phyloP scores from a whole-genome alignment of 495 filamentous ascomycete species.

The Pseudomonodictys pantanalensis region DNA sequence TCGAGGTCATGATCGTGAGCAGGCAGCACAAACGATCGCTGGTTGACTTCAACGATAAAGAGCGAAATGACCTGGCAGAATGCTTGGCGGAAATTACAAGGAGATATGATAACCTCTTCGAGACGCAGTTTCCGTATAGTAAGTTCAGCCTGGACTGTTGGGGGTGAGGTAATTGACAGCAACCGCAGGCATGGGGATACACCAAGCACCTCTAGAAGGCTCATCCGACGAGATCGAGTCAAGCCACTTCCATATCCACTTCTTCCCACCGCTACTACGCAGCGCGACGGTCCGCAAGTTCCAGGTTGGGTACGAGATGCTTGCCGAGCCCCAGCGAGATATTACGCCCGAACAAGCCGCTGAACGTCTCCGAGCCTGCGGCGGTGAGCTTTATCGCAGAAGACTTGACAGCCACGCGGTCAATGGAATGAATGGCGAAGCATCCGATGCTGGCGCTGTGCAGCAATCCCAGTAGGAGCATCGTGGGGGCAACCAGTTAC shows the following conservation, averaged over 20 bases:
- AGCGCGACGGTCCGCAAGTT: constrained; percentile 96
- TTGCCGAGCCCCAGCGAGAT: constrained; percentile 95
- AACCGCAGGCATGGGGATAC: constrained; percentile 62
- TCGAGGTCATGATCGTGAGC: constrained; percentile 87
- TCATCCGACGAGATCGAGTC: constrained; percentile 77
- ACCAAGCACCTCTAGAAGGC: constrained; percentile 91
- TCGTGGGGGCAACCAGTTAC: background rate
- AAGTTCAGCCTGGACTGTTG: constrained; percentile 18
- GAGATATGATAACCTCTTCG: constrained; percentile 94
- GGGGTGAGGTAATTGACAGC: constrained; percentile 5
- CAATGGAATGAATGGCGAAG: background rate
- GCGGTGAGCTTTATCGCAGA: constrained; percentile 80
- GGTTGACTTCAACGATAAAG: constrained; percentile 69
- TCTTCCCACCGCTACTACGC: constrained; percentile 88
- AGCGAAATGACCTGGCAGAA: constrained; percentile 71
- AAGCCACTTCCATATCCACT: constrained; percentile 93
- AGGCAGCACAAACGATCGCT: constrained; percentile 76
- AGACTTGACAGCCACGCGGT: constrained; percentile 40
- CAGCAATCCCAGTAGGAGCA: background rate
- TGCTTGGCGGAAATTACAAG: constrained; percentile 80
- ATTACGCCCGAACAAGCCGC: constrained; percentile 98
- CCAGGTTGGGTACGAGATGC: constrained; percentile 89
- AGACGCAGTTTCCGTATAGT: constrained; percentile 95
- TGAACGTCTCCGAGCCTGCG: constrained; percentile 66
- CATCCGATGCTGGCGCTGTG: background rate